These are phyloP conservation scores for Capronia epimyces DNA, from an alignment of 2,329 filamentous ascomycete genomes.

Conservation along the genomic window DNA sequence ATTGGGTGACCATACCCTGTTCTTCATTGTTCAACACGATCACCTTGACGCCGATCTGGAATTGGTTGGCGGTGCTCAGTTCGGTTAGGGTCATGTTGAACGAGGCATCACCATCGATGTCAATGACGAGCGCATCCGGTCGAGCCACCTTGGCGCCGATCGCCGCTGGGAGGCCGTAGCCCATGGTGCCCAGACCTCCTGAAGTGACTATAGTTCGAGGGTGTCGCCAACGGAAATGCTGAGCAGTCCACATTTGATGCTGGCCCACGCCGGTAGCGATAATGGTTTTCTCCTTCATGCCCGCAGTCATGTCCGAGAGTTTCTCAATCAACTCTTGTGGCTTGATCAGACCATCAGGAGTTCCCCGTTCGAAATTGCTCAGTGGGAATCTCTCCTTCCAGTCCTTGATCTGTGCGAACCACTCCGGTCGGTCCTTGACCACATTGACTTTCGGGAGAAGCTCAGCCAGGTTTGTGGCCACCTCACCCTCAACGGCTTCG, in stretches of 20 bases:
- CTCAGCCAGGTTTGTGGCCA: slow-evolving; percentile 67
- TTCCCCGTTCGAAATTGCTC: slow-evolving; percentile 70
- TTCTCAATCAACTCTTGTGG: slow-evolving; percentile 89
- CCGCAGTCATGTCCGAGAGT: slow-evolving; percentile 73
- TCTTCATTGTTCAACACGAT: slow-evolving; percentile 95
- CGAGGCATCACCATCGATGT: slow-evolving; percentile 97
- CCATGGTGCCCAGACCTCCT: slow-evolving; percentile 93
- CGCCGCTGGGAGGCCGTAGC: slow-evolving; percentile 85
- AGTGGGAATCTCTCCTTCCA: slow-evolving; percentile 94
- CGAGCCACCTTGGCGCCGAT: slow-evolving; percentile 89
- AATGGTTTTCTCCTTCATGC: slow-evolving; percentile 76
- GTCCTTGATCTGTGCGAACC: slow-evolving; percentile 81
- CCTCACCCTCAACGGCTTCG: slow-evolving; percentile 90
- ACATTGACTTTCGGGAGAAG: slow-evolving; percentile 68
- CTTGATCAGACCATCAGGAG: slow-evolving; percentile 76
- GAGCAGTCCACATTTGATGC: slow-evolving; percentile 98
- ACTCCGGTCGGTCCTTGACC: slow-evolving; percentile 65
- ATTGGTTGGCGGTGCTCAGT: slow-evolving; percentile 85
- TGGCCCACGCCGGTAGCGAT: slow-evolving; percentile 94
- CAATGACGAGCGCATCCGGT: slow-evolving; percentile 78
- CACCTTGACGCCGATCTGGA: slow-evolving; percentile 93
- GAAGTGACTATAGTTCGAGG: slow-evolving; percentile 94
- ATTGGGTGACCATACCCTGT: slow-evolving; percentile 98
- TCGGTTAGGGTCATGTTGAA: slow-evolving; percentile 99
- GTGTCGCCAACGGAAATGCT: slow-evolving; percentile 91